These are phyloP conservation scores for Cladochytrium replicatum DNA, from an alignment of 192 early-diverging fungal genomes.

Conservation along the genomic window DNA sequence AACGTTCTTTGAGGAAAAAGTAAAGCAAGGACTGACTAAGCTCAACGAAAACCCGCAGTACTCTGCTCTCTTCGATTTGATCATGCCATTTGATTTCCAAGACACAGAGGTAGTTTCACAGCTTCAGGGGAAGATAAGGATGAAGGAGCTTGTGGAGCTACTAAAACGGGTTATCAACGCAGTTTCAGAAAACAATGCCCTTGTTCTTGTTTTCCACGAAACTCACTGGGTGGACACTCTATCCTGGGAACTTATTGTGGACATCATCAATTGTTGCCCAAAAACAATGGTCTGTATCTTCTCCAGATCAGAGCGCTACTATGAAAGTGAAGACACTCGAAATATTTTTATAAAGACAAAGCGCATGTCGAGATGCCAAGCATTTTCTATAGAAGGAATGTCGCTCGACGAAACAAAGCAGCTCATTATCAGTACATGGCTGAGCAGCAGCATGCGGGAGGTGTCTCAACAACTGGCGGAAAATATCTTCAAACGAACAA, in stretches of 20 bases:
- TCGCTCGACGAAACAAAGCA: conserved; percentile 24
- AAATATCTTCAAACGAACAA: conserved; percentile 34
- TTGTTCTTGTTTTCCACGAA: conserved; percentile 34
- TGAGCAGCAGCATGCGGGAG: conserved; percentile 12
- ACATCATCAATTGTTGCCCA: conserved; percentile 21
- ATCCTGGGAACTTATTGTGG: conserved; percentile 34
- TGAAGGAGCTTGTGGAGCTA: conserved; percentile 34
- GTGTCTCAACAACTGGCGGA: conserved; percentile 20
- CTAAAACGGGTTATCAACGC: conserved; percentile 21
- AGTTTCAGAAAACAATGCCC: conserved; percentile 18
- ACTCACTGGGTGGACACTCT: conserved; percentile 35
- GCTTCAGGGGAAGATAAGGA: too few relatives aligned
- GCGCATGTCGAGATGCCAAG: conserved; percentile 14
- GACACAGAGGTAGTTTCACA: too few relatives aligned
- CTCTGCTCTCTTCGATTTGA: conserved; percentile 20
- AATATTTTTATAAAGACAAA: conserved; percentile 12
- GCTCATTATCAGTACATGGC: conserved; percentile 26
- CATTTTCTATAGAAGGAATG: conserved; percentile 22
- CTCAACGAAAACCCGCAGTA: conserved; percentile 9
- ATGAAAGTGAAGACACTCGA: conserved; percentile 25
- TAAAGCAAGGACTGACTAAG: conserved; percentile 12
- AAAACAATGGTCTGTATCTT: conserved; percentile 24
- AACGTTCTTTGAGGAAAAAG: conserved; percentile 16
- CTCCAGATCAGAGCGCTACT: conserved; percentile 22
- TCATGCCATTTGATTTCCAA: conserved; percentile 25